Conservation (phyloP, 805 yeast genomes). For the Metschnikowia anglica region DNA sequence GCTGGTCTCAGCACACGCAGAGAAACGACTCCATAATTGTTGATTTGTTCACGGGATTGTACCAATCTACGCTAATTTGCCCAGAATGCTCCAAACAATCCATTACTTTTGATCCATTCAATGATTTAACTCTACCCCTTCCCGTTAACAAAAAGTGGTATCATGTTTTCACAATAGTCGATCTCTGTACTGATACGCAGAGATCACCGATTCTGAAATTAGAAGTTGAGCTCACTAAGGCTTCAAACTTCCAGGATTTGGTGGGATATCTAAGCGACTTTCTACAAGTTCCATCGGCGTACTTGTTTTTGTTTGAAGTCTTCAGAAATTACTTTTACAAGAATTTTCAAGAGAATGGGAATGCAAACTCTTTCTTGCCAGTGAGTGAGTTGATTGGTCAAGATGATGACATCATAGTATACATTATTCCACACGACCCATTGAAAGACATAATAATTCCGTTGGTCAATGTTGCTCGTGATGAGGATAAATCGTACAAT, state of each 20-base stretch:
- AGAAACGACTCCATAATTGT: conserved; percentile 83
- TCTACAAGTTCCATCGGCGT: conserved; percentile 27
- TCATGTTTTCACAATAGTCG: conserved; percentile 60
- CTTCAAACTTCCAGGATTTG: conserved; percentile 62
- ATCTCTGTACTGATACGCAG: conserved; percentile 38
- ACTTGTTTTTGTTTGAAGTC: conserved; percentile 41
- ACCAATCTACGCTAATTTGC: conserved; percentile 85
- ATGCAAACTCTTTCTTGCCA: conserved; percentile 57
- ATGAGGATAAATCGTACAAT: conserved; percentile 35
- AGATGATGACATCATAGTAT: conserved; percentile 65
- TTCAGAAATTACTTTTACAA: conserved; percentile 67
- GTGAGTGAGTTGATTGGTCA: conserved; percentile 63
- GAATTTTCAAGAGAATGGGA: conserved; percentile 60
- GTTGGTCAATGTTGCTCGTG: conserved; percentile 47
- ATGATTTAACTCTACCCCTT: conserved; percentile 83
- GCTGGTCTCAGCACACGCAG: conserved; percentile 77
- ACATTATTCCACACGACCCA: conserved; percentile 51
- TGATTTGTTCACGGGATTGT: conserved; percentile 87
- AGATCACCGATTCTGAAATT: conserved; percentile 46
- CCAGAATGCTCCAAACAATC: conserved; percentile 80
- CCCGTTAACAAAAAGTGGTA: conserved; percentile 77
- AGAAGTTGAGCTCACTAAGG: conserved; percentile 71
- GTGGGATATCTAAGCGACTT: conserved; percentile 58
- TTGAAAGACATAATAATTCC: conserved; percentile 50
- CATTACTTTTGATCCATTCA: conserved; percentile 91